These are phyloP conservation scores for Eleusine coracana DNA, from an alignment of 176 grass and related monocot genomes.

Conservation along the genomic window DNA sequence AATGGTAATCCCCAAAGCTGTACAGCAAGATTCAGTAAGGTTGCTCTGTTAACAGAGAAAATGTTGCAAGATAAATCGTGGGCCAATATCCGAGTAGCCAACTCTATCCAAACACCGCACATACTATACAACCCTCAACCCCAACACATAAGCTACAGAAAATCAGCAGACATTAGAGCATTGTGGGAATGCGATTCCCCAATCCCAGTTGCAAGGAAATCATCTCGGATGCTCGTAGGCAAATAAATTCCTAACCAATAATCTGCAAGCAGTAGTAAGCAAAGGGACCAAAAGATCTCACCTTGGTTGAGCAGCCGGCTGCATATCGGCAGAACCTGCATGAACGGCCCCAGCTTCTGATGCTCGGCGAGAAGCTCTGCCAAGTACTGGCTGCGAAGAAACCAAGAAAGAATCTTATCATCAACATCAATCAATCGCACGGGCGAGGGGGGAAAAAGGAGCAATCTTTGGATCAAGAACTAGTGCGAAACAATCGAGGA, in stretches of 20 bases:
- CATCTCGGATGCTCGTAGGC: background rate
- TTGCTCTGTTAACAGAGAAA: background rate
- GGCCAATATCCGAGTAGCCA: background rate
- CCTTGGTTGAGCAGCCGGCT: constrained; percentile 84
- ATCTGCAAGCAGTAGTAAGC: constrained; percentile 34
- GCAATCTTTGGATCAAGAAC: constrained; percentile 42
- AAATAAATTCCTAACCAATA: constrained; percentile 32
- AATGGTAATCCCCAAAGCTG: background rate
- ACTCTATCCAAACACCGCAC: constrained; percentile 17
- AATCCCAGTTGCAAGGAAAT: constrained; percentile 23
- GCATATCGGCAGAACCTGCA: constrained; percentile 94
- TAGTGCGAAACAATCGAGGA: constrained; percentile 27
- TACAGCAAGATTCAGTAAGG: background rate
- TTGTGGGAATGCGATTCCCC: constrained; percentile 21
- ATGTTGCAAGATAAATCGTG: constrained; percentile 1
- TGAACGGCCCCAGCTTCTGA: constrained; percentile 86
- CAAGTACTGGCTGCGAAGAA: constrained; percentile 70
- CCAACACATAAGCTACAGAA: constrained; percentile 16
- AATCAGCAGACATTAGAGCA: constrained; percentile 36
- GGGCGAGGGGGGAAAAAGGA: background rate
- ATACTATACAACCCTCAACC: background rate
- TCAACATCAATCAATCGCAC: constrained; percentile 12
- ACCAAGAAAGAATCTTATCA: constrained; percentile 5
- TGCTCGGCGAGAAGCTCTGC: constrained; percentile 83
- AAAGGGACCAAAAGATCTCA: constrained; percentile 40